Evolutionary conservation across 1,284 basidiomycete species (phyloP), one percentile per base, ranked within the genome.

Genomic region (Tranzscheliella williamsii): DNA sequence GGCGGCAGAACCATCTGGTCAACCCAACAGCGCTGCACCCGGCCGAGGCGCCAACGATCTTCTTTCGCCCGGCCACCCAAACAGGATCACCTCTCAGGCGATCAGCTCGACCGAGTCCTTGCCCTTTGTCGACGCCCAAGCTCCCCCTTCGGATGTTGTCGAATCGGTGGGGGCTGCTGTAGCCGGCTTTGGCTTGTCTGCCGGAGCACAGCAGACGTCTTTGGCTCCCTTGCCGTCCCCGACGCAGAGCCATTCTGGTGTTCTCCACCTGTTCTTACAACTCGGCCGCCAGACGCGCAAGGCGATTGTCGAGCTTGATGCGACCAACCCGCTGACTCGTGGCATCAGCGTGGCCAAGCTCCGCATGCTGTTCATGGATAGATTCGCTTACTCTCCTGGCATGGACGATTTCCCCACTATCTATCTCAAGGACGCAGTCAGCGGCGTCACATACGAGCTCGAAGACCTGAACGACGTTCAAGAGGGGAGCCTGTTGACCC

Each of bases 371-470:
- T 98, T 98, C 73, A 89, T 97, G 70, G 93, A 97, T 80, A 88
- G 86, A 68, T 98, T 98, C 72, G 87, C 89, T 27, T 97, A 95
- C 78, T 93, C 89, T 72, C 91, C 94, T 0, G 79, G 79, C 15
- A 84, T 88, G 79, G 91, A 91, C 49, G 90, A 95, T 71, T 97
- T 97, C 73, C 94, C 94, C 9, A 87, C 89, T 16, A 94, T 98
- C 44, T 97, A 97, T 75, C 87, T 97, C 48, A 87, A 91, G 8
- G 94, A 97, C 79, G 87, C 87, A 4, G 85, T 84, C 24, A 92
- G 88, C 51, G 91, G 91, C 7, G 89, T 97, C 41, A 88, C 91
- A 73, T 98, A 96, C 75, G 92, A 97, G 79, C 81, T 98, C 37
- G 94, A 98, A 78, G 90, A 97, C 77, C 85, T 92, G 66, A 86